Percentiles rank a stretch among this genome's conserved stretches.
Conservation (phyloP, 2,329 filamentous ascomycete genomes). For the Aspergillus fructus region DNA sequence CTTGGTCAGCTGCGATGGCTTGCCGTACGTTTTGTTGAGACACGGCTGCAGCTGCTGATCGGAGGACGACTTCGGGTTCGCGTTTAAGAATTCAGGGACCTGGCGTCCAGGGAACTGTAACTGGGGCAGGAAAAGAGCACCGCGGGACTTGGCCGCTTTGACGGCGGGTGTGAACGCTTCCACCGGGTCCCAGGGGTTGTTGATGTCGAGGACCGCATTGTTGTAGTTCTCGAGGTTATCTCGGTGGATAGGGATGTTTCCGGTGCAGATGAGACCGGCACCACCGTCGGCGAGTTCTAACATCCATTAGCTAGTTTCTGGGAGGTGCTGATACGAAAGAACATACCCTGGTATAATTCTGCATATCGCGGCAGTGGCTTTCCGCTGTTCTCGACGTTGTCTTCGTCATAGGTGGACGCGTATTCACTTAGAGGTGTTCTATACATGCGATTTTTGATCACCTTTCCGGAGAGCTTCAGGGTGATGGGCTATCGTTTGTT, state of each 20-base stretch:
- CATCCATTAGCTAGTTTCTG: background rate
- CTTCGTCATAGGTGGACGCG: conserved; percentile 21
- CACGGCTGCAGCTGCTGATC: conserved; percentile 21
- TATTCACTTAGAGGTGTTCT: conserved; percentile 25
- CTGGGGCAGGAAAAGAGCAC: conserved; percentile 24
- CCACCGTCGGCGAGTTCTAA: conserved; percentile 16
- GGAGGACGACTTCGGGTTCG: conserved; percentile 23
- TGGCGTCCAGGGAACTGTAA: conserved; percentile 25
- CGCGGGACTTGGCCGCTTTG: conserved; percentile 22
- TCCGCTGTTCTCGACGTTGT: conserved; percentile 22
- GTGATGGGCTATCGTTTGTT: conserved; percentile 15
- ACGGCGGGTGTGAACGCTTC: conserved; percentile 23
- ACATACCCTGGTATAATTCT: conserved; percentile 18
- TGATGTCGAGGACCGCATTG: conserved; percentile 27
- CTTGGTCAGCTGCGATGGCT: background rate
- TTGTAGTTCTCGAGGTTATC: conserved; percentile 27
- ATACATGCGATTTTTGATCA: conserved; percentile 23
- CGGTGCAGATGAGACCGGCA: conserved; percentile 25
- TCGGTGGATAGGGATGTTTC: conserved; percentile 28
- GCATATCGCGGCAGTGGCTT: conserved; percentile 21
- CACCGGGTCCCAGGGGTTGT: conserved; percentile 22
- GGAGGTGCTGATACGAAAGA: background rate
- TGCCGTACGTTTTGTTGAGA: background rate
- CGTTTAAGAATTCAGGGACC: conserved; percentile 23
- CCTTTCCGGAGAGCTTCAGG: conserved; percentile 22